Evolutionary conservation across 768 basidiomycete genomes (phyloP), one percentile per base, ranked within the genome.

Genomic region (Favolaschia claudopus): DNA sequence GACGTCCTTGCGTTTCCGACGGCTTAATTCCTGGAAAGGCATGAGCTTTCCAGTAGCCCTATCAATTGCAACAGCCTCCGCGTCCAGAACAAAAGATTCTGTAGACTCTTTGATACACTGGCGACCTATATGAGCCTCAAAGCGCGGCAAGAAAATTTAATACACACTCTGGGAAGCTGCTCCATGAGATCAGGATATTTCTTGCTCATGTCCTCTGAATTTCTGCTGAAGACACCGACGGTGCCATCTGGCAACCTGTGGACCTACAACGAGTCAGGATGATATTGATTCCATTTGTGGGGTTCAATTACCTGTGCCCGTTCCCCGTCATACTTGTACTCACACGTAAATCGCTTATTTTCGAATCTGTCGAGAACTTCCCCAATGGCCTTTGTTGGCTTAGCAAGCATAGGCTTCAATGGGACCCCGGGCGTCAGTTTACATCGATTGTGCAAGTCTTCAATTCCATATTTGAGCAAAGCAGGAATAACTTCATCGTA

Each of bases 261-360:
- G 3, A 96, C 91, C 88, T 91, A 63, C 32, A 44, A n/a, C 32
- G 20, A 27, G 15, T 42, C 33, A 13, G 10, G 9, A 15, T 28
- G 20, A 17, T 9, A 42, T 20, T 24, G 20, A 22, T 22, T 5
- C n/a, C 12, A 24, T 42, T n/a, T 29, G 20, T 36, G 5, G 27
- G 33, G 24, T 29, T 3, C 15, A 38, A 32, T 4, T 7, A 89
- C 91, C 78, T 98, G 96, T 15, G 97, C 97, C 43, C 97, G 89
- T 72, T 99, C 97, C 7, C 97, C 97, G 63, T 99, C 97, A 66
- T 99, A 99, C 74, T 99, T 99, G 77, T 99, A 99, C 78, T 99
- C 97, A 76, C 96, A 99, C 9, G 97, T 98, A 71, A 99, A 99
- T 51, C 83, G 85, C 74, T 95, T 96, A 69, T 88, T 89, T 74